Evolutionary conservation across 192 early-diverging fungal species (phyloP).

Genomic region (Coemansia sp.): DNA sequence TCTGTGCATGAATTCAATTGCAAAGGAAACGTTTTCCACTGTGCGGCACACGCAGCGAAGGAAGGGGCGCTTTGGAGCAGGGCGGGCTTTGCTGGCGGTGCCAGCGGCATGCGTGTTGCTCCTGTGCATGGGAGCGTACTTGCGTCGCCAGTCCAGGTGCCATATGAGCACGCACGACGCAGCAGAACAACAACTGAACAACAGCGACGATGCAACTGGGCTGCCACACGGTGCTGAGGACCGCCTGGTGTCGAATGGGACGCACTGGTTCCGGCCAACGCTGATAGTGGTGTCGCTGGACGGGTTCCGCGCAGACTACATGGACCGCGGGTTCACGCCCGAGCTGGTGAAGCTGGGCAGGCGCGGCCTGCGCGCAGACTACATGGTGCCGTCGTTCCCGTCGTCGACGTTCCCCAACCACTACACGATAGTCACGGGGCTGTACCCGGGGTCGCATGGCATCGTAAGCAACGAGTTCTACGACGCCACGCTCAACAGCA

Average conservation of each 20-base stretch:
- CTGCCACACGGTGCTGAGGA: neutral
- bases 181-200: neutral
- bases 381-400: slow-evolving; percentile 53
- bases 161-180: neutral
- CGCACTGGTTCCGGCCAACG: slow-evolving; percentile 64
- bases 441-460: slow-evolving; percentile 90
- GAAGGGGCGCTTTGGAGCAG: neutral
- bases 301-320: slow-evolving; percentile 82
- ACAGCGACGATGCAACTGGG: neutral
- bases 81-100: neutral
- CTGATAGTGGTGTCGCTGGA: slow-evolving; percentile 86
- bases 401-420: slow-evolving; percentile 92
- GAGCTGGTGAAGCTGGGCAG: slow-evolving; percentile 36
- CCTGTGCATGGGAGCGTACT: neutral
- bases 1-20: neutral
- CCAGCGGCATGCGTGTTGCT: slow-evolving; percentile 1
- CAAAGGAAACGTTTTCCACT: neutral
- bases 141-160: neutral
- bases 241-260: slow-evolving; percentile 58
- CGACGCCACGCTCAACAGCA: slow-evolving; percentile 67
- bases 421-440: slow-evolving; percentile 85
- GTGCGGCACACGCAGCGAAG: neutral
- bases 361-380: slow-evolving; percentile 49
- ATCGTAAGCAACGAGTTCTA: slow-evolving; percentile 86
- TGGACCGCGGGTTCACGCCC: slow-evolving; percentile 72